Conservation (phyloP, 441 rosid species). For the Syzygium syzygioides region DNA sequence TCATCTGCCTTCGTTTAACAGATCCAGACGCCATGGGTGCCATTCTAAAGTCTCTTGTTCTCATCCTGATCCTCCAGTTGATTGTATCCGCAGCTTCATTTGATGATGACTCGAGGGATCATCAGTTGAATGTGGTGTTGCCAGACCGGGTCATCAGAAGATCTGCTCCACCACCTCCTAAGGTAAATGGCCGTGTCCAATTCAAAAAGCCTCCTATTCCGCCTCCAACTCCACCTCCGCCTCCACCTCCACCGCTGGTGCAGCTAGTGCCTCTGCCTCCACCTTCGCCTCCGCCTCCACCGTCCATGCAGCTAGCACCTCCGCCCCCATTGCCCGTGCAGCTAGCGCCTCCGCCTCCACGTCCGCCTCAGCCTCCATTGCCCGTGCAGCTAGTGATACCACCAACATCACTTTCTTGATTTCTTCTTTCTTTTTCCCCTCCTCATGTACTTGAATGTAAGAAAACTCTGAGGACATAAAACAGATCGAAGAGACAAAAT, state of each 20-base stretch:
- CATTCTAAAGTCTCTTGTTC: neutral
- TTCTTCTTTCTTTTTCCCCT: neutral
- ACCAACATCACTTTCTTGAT: neutral
- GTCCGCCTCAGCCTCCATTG: neutral
- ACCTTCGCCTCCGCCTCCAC: too few species aligned
- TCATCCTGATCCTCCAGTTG: neutral
- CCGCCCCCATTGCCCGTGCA: too few species aligned
- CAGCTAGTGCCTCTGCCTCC: too few species aligned
- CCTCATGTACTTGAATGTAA: neutral
- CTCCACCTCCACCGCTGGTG: too few species aligned
- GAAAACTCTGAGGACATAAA: neutral
- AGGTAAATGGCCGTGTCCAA: neutral
- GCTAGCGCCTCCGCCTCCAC: too few species aligned
- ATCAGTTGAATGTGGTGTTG: neutral
- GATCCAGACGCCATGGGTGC: neutral
- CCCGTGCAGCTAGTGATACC: neutral
- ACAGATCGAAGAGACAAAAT: too few species aligned
- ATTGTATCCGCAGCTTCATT: neutral
- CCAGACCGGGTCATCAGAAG: neutral
- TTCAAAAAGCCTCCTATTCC: fast-evolving
- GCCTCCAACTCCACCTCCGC: neutral
- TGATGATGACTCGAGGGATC: neutral
- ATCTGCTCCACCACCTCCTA: neutral
- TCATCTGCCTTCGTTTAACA: neutral
- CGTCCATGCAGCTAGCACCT: too few species aligned